Evolutionary conservation across 257 asterid genomes (phyloP).

Genomic region (Penstemon barbatus): DNA sequence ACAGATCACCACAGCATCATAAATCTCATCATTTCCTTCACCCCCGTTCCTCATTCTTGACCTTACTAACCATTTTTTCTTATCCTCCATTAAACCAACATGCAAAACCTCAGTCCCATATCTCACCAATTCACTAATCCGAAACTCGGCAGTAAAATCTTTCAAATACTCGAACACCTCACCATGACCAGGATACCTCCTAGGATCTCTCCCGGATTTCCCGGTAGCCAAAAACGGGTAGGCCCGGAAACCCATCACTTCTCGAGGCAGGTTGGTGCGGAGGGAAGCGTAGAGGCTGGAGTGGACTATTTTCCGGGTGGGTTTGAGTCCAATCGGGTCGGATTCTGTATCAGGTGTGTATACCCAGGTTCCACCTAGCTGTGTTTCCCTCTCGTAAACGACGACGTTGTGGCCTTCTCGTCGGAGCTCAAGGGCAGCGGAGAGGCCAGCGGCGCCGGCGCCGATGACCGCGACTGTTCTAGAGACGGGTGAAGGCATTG

Average conservation of each 20-base stretch:
- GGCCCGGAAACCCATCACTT: constrained; percentile 76
- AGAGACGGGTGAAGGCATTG: constrained; percentile 38
- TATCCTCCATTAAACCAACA: constrained; percentile 51
- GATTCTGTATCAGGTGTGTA: constrained; percentile 66
- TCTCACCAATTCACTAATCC: constrained; percentile 60
- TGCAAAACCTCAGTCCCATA: constrained; percentile 69
- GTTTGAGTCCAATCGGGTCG: constrained; percentile 66
- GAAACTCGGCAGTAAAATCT: constrained; percentile 66
- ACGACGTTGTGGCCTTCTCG: constrained; percentile 83
- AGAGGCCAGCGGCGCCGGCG: constrained; percentile 93
- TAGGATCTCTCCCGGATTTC: constrained; percentile 56
- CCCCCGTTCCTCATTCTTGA: constrained; percentile 41
- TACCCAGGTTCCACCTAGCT: constrained; percentile 84
- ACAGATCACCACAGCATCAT: constrained; percentile 89
- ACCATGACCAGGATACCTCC: constrained; percentile 81
- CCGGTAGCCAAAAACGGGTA: constrained; percentile 62
- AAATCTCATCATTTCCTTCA: constrained; percentile 44
- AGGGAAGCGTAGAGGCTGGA: constrained; percentile 87
- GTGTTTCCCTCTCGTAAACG: constrained; percentile 66
- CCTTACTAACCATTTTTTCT: constrained; percentile 65
- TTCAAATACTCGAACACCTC: constrained; percentile 75
- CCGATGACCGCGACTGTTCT: constrained; percentile 87
- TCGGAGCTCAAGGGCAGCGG: constrained; percentile 77
- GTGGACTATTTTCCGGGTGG: constrained; percentile 52
- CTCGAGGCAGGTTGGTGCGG: constrained; percentile 85